Conservation (phyloP, 495 filamentous ascomycete genomes). For the Copromyces sp. region DNA sequence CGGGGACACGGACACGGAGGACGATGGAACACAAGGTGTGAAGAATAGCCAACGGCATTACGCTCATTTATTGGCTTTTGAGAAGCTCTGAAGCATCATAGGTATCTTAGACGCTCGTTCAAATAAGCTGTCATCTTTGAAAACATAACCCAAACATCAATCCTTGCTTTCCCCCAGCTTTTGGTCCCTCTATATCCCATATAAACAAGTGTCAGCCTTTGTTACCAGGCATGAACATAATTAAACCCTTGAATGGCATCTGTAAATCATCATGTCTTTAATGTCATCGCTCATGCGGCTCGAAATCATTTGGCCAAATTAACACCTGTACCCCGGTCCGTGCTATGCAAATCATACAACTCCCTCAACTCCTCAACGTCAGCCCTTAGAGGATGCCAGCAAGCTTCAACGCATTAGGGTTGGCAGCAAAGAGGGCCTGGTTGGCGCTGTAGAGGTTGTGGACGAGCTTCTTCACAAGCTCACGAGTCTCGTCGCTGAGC, state of each 20-base stretch:
- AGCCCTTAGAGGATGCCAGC: slow-evolving; percentile 18
- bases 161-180: not conserved
- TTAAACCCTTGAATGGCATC: not conserved
- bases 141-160: not conserved
- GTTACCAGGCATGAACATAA: not conserved
- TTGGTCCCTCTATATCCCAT: not conserved
- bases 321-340: slow-evolving; percentile 1
- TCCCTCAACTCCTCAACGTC: not conserved
- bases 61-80: not conserved
- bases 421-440: slow-evolving; percentile 19
- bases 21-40: not conserved
- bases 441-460: slow-evolving; percentile 20
- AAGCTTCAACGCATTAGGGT: slow-evolving; percentile 22
- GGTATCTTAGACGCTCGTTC: not conserved
- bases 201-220: not conserved
- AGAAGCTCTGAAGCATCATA: not conserved
- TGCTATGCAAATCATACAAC: slow-evolving; percentile 14
- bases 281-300: not conserved
- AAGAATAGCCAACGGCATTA: not conserved
- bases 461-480: slow-evolving; percentile 20
- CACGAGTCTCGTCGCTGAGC: slow-evolving; percentile 68
- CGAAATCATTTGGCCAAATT: not conserved
- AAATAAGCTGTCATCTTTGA: not conserved
- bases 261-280: not conserved
- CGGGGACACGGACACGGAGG: not conserved